Conservation (phyloP, 306 rosid genomes). For the Biancaea sappan region DNA sequence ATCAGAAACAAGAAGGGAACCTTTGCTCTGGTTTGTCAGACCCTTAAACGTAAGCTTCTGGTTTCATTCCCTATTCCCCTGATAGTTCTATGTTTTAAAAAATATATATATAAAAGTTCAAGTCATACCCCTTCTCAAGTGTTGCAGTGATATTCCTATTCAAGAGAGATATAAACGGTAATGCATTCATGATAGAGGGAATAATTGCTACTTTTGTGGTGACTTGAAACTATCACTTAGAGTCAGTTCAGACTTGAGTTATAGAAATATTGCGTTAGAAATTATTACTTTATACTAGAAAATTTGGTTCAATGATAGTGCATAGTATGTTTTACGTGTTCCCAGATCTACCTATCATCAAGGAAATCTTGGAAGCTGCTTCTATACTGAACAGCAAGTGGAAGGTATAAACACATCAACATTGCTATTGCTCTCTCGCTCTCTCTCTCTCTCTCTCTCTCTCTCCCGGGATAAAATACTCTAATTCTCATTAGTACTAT, state of each 20-base stretch:
- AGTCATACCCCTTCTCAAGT: background rate
- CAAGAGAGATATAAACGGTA: background rate
- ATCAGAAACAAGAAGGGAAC: slow-evolving; percentile 88
- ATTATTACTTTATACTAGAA: background rate
- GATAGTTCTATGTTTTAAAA: background rate
- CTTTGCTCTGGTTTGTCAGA: slow-evolving; percentile 79
- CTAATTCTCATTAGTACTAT: background rate
- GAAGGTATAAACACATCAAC: slow-evolving; percentile 58
- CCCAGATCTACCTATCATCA: slow-evolving; percentile 77
- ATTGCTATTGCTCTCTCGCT: background rate
- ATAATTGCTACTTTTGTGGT: background rate
- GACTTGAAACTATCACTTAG: background rate
- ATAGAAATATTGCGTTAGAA: background rate
- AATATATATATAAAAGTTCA: too few species aligned
- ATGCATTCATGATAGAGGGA: background rate
- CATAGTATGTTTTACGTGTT: slow-evolving; percentile 7
- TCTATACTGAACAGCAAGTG: slow-evolving; percentile 62
- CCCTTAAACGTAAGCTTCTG: slow-evolving; percentile 70
- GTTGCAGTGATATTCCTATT: background rate
- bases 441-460: background rate
- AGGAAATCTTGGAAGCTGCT: slow-evolving; percentile 60
- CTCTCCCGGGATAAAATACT: background rate
- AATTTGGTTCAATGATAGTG: background rate
- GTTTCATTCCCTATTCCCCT: background rate
- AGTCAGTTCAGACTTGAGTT: background rate